Percentiles rank a stretch among this genome's conserved stretches.
Evolutionary conservation across 192 early-diverging fungal species (phyloP).

Genomic region (Jimgerdemannia lactiflua): DNA sequence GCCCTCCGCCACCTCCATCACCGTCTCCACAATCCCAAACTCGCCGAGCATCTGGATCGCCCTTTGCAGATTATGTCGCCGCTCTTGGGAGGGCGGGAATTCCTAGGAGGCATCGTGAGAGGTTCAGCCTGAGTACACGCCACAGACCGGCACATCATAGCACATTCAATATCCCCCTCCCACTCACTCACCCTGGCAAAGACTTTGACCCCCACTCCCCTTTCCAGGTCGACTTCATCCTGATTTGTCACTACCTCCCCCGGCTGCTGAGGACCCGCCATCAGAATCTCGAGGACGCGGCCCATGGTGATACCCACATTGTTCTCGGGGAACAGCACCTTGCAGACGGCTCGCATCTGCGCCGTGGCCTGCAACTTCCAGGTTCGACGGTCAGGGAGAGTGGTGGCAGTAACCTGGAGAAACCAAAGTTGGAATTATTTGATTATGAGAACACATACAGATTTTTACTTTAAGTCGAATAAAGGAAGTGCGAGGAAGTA

Average conservation of each 20-base stretch:
- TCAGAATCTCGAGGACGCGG: constrained; percentile 18
- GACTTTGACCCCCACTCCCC: constrained; percentile 4
- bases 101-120: background rate
- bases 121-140: no score
- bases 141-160: no score
- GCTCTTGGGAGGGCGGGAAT: constrained; percentile 17
- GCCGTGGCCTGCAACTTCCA: constrained; percentile 13
- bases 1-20: constrained; percentile 12
- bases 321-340: constrained; percentile 14
- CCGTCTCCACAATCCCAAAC: constrained; percentile 12
- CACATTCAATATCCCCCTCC: no score
- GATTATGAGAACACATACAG: no score
- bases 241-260: background rate
- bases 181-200: constrained; percentile 8
- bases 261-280: no score
- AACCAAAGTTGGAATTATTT: no score
- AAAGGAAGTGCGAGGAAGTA: background rate
- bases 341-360: constrained; percentile 15
- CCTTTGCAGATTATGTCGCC: constrained; percentile 14
- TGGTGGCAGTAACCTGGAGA: constrained; percentile 9
- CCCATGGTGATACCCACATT: constrained; percentile 14
- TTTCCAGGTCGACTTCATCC: constrained; percentile 7
- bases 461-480: no score
- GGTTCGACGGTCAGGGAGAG: constrained; percentile 8
- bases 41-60: constrained; percentile 15